These are phyloP conservation scores for Trichoderma atrobrunneum DNA, from an alignment of 2,329 filamentous ascomycete genomes.

Conservation along the genomic window DNA sequence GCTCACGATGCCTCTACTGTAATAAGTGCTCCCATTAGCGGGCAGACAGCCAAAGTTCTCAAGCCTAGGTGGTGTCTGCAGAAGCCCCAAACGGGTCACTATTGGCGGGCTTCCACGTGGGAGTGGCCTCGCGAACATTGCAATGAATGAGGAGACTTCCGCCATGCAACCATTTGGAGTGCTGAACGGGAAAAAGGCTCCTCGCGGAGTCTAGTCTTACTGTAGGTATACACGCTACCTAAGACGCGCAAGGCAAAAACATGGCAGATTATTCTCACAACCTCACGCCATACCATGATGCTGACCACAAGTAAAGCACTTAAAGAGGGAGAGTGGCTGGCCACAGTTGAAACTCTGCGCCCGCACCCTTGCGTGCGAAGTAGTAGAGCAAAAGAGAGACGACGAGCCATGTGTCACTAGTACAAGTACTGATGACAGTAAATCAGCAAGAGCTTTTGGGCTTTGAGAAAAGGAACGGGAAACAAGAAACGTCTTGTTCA, in stretches of 20 bases:
- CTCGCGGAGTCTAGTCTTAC: not conserved
- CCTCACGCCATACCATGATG: conserved; percentile 3
- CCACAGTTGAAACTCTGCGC: not conserved
- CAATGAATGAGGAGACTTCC: not conserved
- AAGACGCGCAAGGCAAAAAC: not conserved
- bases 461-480: not conserved
- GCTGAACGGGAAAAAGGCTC: conserved; percentile 16
- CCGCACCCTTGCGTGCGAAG: not conserved
- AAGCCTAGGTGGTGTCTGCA: not conserved
- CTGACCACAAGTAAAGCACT: not conserved
- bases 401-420: not conserved
- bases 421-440: not conserved
- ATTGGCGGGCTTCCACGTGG: conserved; percentile 19
- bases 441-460: not conserved
- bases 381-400: not conserved
- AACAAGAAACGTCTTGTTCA: not conserved
- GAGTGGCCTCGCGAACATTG: conserved; percentile 1
- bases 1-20: not conserved
- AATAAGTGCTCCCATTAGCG: not conserved
- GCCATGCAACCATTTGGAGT: not conserved
- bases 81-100: not conserved
- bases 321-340: not conserved
- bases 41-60: not conserved
- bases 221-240: not conserved
- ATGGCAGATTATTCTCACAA: not conserved